These are phyloP conservation scores for Naegleria lovaniensis DNA, from an alignment of 208 protist species.

Conservation along the genomic window DNA sequence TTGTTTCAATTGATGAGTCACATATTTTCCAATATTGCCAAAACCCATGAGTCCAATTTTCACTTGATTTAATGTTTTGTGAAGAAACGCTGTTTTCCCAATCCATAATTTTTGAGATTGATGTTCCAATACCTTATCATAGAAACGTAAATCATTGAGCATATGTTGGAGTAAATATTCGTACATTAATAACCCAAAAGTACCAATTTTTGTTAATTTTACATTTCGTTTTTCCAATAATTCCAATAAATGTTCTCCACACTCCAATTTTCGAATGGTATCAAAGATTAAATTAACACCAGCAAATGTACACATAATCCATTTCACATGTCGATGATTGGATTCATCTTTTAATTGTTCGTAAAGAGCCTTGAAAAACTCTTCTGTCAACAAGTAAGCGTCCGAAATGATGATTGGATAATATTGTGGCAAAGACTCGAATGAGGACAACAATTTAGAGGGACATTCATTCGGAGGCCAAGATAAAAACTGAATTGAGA, in stretches of 20 bases:
- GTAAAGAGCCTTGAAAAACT: too few relatives aligned
- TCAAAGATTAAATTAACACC: neutral
- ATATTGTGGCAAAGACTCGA: too few relatives aligned
- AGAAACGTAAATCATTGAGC: neutral
- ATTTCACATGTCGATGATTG: neutral
- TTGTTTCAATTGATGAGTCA: neutral
- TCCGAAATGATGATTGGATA: too few relatives aligned
- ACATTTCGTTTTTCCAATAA: neutral
- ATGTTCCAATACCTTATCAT: neutral
- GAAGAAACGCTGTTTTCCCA: neutral
- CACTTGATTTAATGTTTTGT: neutral
- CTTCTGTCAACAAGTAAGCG: too few relatives aligned
- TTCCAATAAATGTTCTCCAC: neutral
- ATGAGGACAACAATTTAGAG: too few relatives aligned
- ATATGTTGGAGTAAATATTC: conserved; percentile 16
- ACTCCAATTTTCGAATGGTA: neutral
- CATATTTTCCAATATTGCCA: neutral
- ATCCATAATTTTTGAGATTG: neutral
- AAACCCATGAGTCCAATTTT: neutral
- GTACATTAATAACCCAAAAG: neutral
- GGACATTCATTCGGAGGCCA: too few relatives aligned
- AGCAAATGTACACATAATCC: neutral
- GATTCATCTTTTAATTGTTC: too few relatives aligned
- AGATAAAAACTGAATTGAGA: too few relatives aligned
- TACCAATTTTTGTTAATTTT: neutral